A percentile compares a stretch with the other conserved stretches of the same genome.
Conservation (phyloP, 2,329 filamentous ascomycete species). For the Penicillium sp. region DNA sequence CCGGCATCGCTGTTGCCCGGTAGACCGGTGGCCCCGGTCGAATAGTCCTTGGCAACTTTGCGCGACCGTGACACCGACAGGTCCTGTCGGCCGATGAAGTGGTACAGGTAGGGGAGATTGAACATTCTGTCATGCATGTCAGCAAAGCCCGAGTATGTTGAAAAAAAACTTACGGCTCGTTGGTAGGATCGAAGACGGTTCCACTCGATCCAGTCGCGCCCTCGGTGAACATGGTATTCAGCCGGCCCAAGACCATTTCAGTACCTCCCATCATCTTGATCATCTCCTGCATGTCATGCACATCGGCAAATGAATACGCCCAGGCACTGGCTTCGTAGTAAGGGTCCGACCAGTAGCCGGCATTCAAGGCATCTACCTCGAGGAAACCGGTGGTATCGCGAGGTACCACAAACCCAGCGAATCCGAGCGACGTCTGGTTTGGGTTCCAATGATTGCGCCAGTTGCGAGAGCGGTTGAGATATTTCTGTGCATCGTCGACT, state of each 20-base stretch:
- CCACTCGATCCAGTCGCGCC: slow-evolving; percentile 34
- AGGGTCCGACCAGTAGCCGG: slow-evolving; percentile 60
- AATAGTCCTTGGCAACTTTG: slow-evolving; percentile 58
- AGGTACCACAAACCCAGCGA: slow-evolving; percentile 63
- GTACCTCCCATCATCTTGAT: slow-evolving; percentile 54
- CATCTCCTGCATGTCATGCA: slow-evolving; percentile 58
- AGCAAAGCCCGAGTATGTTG: not conserved
- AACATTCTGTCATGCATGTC: slow-evolving; percentile 43
- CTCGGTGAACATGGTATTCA: slow-evolving; percentile 55
- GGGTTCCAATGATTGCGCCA: slow-evolving; percentile 70
- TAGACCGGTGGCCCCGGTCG: slow-evolving; percentile 51
- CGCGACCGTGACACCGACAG: slow-evolving; percentile 57
- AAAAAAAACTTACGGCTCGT: not conserved
- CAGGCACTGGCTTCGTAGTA: slow-evolving; percentile 60
- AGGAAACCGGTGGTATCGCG: slow-evolving; percentile 50
- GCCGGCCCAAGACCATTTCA: slow-evolving; percentile 34
- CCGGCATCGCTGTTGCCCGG: slow-evolving; percentile 68
- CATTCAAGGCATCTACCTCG: slow-evolving; percentile 47
- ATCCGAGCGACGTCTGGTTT: slow-evolving; percentile 53
- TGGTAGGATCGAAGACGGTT: slow-evolving; percentile 41
- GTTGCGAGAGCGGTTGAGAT: slow-evolving; percentile 59
- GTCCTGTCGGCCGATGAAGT: slow-evolving; percentile 60
- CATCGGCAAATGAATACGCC: slow-evolving; percentile 64
- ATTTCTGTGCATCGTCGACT: slow-evolving; percentile 50
- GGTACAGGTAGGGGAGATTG: slow-evolving; percentile 63